Evolutionary conservation across 768 basidiomycete genomes (phyloP).

Genomic region (Pholiota molesta): DNA sequence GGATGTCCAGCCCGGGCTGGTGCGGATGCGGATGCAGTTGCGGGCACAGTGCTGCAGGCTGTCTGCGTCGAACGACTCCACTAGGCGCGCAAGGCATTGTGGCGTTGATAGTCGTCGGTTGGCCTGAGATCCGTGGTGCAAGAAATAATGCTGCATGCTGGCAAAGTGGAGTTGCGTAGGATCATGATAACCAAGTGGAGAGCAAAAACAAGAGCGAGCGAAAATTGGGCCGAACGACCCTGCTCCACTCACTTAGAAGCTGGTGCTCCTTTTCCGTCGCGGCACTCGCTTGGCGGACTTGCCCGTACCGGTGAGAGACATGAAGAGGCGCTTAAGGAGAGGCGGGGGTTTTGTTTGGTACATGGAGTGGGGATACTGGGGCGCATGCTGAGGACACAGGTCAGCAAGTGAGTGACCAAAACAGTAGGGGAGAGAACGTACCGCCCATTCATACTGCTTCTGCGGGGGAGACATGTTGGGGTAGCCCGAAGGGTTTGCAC

Average conservation of each 20-base stretch:
- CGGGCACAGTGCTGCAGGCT: background rate
- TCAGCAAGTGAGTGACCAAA: slow-evolving; percentile 11
- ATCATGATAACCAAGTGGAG: background rate
- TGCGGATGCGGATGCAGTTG: background rate
- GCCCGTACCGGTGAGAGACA: slow-evolving; percentile 25
- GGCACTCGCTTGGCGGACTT: slow-evolving; percentile 19
- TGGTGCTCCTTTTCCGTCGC: slow-evolving; percentile 27
- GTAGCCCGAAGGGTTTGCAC: slow-evolving; percentile 7
- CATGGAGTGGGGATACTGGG: slow-evolving; percentile 28
- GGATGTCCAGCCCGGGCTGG: background rate
- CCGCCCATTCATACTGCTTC: slow-evolving; percentile 22
- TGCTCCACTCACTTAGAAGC: slow-evolving; percentile 21
- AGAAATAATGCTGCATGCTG: background rate
- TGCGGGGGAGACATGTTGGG: slow-evolving; percentile 11
- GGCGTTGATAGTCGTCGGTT: background rate
- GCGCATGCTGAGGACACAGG: slow-evolving; percentile 20
- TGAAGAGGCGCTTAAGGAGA: slow-evolving; percentile 28
- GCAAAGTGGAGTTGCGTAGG: background rate
- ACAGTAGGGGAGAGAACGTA: slow-evolving; percentile 15
- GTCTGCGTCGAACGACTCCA: background rate
- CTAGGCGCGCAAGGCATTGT: background rate
- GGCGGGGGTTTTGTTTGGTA: slow-evolving; percentile 27
- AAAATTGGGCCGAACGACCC: background rate
- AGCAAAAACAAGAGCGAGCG: background rate
- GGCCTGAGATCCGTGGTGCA: slow-evolving; percentile 1